Percentiles rank a stretch among this genome's conserved stretches.
Conservation (phyloP, 257 asterid genomes). For the Solanum rostratum region DNA sequence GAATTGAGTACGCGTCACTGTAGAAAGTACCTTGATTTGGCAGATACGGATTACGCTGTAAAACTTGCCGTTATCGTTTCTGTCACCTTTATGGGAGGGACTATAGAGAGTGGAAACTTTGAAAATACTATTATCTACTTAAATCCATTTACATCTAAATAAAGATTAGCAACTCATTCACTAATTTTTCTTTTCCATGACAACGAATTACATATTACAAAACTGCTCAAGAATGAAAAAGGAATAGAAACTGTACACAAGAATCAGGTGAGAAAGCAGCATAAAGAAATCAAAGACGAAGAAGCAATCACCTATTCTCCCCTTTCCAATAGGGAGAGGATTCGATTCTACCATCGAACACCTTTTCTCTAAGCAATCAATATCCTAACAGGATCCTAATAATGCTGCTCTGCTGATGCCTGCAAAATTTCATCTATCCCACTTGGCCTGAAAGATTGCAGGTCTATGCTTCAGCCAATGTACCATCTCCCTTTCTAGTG, state of each 20-base stretch:
- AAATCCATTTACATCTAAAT: constrained; percentile 18
- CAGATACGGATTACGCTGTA: not conserved
- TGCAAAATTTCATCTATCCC: constrained; percentile 85
- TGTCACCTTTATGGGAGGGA: no score
- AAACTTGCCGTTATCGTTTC: not conserved
- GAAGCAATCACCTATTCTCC: not conserved
- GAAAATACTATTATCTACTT: not conserved
- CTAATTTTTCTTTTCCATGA: constrained; percentile 7
- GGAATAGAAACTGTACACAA: constrained; percentile 56
- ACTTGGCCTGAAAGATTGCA: constrained; percentile 58
- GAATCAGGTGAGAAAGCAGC: constrained; percentile 34
- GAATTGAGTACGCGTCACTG: not conserved
- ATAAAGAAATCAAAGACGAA: not conserved
- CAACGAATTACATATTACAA: constrained; percentile 48
- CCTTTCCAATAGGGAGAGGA: not conserved
- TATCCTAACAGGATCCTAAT: constrained; percentile 14
- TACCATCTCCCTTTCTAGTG: constrained; percentile 67
- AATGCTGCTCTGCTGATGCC: constrained; percentile 10
- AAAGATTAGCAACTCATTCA: constrained; percentile 1
- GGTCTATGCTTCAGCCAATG: constrained; percentile 88
- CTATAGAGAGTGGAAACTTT: not conserved
- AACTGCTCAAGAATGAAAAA: constrained; percentile 23
- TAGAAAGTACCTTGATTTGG: not conserved
- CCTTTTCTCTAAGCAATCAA: not conserved
- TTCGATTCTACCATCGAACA: not conserved